A percentile compares a stretch with the other conserved stretches of the same genome.
Conservation (phyloP, 73 alveolate species). For the Paramecium primaurelia region DNA sequence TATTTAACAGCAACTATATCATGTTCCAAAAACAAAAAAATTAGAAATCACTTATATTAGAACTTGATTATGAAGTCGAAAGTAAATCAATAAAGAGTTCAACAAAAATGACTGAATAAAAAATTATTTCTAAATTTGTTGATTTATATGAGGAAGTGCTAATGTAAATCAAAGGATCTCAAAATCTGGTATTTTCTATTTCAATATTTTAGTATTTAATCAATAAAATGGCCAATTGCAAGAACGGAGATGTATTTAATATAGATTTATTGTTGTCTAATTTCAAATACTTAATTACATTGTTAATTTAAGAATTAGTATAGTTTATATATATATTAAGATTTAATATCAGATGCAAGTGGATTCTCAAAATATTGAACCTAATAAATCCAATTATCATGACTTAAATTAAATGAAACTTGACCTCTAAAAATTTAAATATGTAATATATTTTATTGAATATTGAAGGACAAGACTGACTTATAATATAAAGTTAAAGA, state of each 20-base stretch:
- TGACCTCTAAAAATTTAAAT: neutral
- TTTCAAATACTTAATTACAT: neutral
- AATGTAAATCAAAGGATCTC: neutral
- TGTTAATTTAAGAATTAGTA: neutral
- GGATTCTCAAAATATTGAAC: neutral
- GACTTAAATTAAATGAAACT: neutral
- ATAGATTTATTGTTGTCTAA: neutral
- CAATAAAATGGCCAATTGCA: neutral
- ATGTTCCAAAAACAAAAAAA: neutral
- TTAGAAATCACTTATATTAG: neutral
- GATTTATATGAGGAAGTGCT: neutral
- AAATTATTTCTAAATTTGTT: neutral
- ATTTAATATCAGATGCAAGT: neutral
- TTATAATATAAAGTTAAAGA: neutral
- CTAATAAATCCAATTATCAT: neutral
- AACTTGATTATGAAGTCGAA: neutral
- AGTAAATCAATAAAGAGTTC: neutral
- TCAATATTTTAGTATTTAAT: neutral
- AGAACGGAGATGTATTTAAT: neutral
- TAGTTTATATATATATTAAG: neutral
- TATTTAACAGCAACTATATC: neutral
- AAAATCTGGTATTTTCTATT: neutral
- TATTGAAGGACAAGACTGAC: neutral
- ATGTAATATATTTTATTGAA: neutral
- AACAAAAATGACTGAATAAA: neutral